These are phyloP conservation scores for Mucor irregularis DNA, from an alignment of 371 early-diverging fungal genomes.

Conservation along the genomic window DNA sequence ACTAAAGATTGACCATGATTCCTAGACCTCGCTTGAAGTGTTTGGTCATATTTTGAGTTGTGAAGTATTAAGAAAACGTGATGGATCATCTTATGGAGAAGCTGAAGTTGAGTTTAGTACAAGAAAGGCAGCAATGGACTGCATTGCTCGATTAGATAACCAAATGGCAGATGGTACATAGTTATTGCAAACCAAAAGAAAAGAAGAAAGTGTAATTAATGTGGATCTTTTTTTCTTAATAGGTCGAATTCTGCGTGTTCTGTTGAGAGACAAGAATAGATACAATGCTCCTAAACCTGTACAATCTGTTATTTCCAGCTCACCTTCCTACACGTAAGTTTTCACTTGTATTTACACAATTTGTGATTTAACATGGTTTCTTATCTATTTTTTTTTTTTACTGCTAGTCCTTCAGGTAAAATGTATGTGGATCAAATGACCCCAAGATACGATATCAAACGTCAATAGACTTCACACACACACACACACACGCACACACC, in stretches of 20 bases:
- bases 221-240: neutral
- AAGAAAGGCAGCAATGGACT: slow-evolving; percentile 40
- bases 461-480: slow-evolving; percentile 6
- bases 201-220: neutral
- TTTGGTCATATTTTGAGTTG: slow-evolving; percentile 44
- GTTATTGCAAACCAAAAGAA: neutral
- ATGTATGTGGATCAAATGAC: slow-evolving; percentile 32
- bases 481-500: neutral
- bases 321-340: slow-evolving; percentile 19
- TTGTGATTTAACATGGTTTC: neutral
- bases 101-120: slow-evolving; percentile 50
- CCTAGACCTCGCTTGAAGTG: slow-evolving; percentile 32
- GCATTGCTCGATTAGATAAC: slow-evolving; percentile 43
- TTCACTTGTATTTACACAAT: no score
- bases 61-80: slow-evolving; percentile 40
- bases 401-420: slow-evolving; percentile 21
- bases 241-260: slow-evolving; percentile 39
- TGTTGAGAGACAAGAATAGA: slow-evolving; percentile 31
- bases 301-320: slow-evolving; percentile 14
- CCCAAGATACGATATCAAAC: slow-evolving; percentile 20
- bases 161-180: slow-evolving; percentile 44
- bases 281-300: slow-evolving; percentile 13
- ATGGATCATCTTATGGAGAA: slow-evolving; percentile 46
- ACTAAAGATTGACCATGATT: neutral
- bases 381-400: neutral